Evolutionary conservation across 441 rosid genomes (phyloP), one percentile per base, ranked within the genome.

Genomic region (Pelargonium cotyledonis): DNA sequence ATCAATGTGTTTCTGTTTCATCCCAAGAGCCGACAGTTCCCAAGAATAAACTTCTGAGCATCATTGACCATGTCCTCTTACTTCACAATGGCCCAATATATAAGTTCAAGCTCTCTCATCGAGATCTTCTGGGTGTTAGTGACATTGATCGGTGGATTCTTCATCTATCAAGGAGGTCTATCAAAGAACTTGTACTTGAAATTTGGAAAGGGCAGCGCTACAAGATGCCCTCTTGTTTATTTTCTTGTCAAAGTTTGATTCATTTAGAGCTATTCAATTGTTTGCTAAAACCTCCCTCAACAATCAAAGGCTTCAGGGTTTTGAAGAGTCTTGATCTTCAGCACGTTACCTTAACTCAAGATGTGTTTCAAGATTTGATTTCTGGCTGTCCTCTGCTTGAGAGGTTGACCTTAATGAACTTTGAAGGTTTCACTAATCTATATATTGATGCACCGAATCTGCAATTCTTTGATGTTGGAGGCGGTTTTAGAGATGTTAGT

Each of bases 251-350:
- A 72, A 76, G 73, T 70, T 73, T 88, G 82, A 69, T 71, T 67
- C 89, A 88, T 70, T 78, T 88, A 85, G 91, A 86, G 80, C 80
- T 88, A 23, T 88, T 86, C 71, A 88, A 88, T 72, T 88, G 94
- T 77, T 78, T 82, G 83, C 78, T 88, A 47, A 84, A 81, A 68
- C 88, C 88, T 65, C 94, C 91, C 35, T 53, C 63, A 12, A 71
- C 72, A 1, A 84, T 85, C 80, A 79, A 79, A 70, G 91, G 94
- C 73, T 88, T 85, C 75, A 79, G 72, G 76, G 79, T 75, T 69
- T 83, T 86, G 83, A 88, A 78, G 80, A 88, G 89, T 76, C 91
- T 88, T 19, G 94, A 88, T 75, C 86, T 88, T 47, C 94, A 88
- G 72, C 89, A 86, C 71, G 76, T 88, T 74, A 85, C 94, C 60